These are phyloP conservation scores for Skeletonema costatum DNA, from an alignment of 108 stramenopile species.

Conservation along the genomic window DNA sequence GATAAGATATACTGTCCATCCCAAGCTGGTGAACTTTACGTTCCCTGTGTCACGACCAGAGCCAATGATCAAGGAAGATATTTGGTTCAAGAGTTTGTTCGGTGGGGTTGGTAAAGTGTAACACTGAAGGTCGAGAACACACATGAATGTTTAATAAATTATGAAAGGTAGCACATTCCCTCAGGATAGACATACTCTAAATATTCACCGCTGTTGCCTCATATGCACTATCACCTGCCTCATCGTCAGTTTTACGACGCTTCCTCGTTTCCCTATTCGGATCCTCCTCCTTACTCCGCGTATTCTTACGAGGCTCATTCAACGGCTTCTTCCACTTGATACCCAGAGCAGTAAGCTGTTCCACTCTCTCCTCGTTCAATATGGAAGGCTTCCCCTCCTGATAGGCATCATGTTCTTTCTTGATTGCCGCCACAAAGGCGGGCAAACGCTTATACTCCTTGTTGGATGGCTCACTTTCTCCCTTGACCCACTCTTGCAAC, in stretches of 20 bases:
- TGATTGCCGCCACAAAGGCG: background rate
- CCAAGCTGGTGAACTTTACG: constrained; percentile 93
- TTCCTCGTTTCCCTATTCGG: background rate
- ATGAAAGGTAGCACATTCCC: too few relatives aligned
- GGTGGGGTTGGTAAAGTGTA: constrained; percentile 58
- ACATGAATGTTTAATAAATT: too few relatives aligned
- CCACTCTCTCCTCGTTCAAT: constrained; percentile 11
- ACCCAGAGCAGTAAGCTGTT: constrained; percentile 13
- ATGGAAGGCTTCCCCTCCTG: constrained; percentile 12
- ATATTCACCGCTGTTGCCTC: too few relatives aligned
- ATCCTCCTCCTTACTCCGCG: background rate
- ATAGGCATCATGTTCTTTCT: constrained; percentile 14
- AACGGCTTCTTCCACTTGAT: constrained; percentile 18
- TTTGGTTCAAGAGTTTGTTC: constrained; percentile 84
- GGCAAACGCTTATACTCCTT: constrained; percentile 13
- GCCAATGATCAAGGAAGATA: constrained; percentile 67
- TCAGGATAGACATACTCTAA: too few relatives aligned
- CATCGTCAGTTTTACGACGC: background rate
- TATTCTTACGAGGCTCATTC: background rate
- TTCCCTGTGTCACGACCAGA: constrained; percentile 80
- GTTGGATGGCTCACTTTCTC: background rate
- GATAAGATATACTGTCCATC: constrained; percentile 88
- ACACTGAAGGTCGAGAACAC: too few relatives aligned
- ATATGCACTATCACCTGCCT: too few relatives aligned
- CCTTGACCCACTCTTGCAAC: constrained; percentile 12